These are phyloP conservation scores for Microbotryum lychnidis-dioicae DNA, from an alignment of 1,284 basidiomycete species.

Conservation along the genomic window DNA sequence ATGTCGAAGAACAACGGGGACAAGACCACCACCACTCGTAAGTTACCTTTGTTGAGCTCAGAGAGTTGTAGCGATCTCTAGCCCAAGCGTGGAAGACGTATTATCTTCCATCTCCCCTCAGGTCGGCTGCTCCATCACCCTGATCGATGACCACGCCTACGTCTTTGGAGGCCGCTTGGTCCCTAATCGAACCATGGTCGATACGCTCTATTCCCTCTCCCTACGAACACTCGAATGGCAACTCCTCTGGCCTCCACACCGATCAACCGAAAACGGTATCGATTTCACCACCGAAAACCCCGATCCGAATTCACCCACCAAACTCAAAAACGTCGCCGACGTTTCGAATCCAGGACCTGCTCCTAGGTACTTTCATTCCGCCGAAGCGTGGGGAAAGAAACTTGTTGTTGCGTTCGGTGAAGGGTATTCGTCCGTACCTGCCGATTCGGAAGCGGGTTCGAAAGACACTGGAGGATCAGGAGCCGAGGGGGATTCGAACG, in stretches of 20 bases:
- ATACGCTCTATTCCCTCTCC: slow-evolving; percentile 80
- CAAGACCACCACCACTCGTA: slow-evolving; percentile 16
- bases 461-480: slow-evolving; percentile 73
- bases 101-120: background rate
- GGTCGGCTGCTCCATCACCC: slow-evolving; percentile 56
- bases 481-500: slow-evolving; percentile 41
- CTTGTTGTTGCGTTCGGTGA: slow-evolving; percentile 88
- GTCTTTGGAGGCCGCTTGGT: slow-evolving; percentile 84
- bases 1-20: slow-evolving; percentile 6
- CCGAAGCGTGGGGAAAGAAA: slow-evolving; percentile 76
- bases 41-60: background rate
- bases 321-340: background rate
- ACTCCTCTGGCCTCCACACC: slow-evolving; percentile 48
- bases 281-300: background rate
- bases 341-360: background rate
- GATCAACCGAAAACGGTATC: background rate
- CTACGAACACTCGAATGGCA: slow-evolving; percentile 69
- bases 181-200: slow-evolving; percentile 73
- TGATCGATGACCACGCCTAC: slow-evolving; percentile 73
- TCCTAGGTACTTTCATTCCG: slow-evolving; percentile 69
- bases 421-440: slow-evolving; percentile 59
- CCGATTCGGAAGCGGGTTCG: slow-evolving; percentile 45
- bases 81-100: background rate
- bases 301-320: background rate
- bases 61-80: background rate